phyloP scores from a whole-genome alignment of 78 protist genomes.

The Bodo saltans region DNA sequence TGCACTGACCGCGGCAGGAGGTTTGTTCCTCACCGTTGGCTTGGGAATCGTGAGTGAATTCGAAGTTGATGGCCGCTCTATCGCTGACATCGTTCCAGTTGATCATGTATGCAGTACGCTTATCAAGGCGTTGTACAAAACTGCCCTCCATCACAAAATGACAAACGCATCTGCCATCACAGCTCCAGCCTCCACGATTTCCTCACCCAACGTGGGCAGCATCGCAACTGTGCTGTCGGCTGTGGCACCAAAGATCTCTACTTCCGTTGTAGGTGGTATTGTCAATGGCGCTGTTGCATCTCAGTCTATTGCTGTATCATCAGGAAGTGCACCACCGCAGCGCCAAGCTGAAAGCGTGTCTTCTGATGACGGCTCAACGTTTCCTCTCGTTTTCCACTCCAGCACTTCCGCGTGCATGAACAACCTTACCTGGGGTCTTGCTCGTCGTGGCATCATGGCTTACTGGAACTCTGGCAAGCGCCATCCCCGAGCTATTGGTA shows the following conservation, averaged over 20 bases:
- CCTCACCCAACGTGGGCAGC: no score
- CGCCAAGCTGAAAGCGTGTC: no score
- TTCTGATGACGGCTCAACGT: no score
- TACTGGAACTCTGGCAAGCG: neutral
- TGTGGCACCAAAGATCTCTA: neutral
- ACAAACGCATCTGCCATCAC: neutral
- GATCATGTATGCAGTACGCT: slow-evolving; percentile 58
- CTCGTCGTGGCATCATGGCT: neutral
- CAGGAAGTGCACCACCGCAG: no score
- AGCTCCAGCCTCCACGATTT: no score
- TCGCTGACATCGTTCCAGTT: slow-evolving; percentile 70
- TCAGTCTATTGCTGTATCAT: no score
- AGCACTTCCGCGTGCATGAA: neutral
- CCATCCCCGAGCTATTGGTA: slow-evolving; percentile 54
- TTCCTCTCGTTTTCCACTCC: slow-evolving; percentile 17
- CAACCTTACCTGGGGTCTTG: neutral
- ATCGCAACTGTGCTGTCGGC: neutral
- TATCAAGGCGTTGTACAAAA: slow-evolving; percentile 26
- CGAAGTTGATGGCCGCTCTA: slow-evolving; percentile 37
- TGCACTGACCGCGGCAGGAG: slow-evolving; percentile 67
- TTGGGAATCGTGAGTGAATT: slow-evolving; percentile 54
- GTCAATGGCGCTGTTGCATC: neutral
- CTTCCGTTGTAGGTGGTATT: neutral
- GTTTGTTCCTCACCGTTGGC: slow-evolving; percentile 60
- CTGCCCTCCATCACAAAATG: neutral